phyloP scores from a whole-genome alignment of 495 filamentous ascomycete genomes.

The Penicillium waksmanii region DNA sequence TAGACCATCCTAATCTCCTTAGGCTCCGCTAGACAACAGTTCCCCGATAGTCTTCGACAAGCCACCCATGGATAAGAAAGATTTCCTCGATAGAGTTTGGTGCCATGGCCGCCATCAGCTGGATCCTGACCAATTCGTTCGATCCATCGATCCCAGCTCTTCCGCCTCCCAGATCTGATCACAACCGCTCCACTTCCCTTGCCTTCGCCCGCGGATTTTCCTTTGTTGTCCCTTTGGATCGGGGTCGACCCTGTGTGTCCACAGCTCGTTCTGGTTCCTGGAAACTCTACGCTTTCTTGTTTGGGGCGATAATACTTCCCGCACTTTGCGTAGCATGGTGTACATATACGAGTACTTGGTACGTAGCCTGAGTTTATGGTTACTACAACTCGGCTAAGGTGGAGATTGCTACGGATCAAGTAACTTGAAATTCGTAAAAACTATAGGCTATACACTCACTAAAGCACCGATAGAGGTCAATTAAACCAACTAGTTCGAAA shows the following conservation, averaged over 20 bases:
- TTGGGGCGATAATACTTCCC: too few species aligned
- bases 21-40: neutral
- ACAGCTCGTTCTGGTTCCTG: constrained; percentile 2
- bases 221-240: neutral
- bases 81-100: constrained; percentile 3
- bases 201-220: neutral
- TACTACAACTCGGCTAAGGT: too few species aligned
- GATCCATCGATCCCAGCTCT: neutral
- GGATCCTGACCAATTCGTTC: neutral
- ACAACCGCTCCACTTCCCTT: constrained; percentile 3
- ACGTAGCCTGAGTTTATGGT: too few species aligned
- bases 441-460: neutral
- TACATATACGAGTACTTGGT: too few species aligned
- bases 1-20: constrained; percentile 4
- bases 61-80: neutral
- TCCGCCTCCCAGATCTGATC: constrained; percentile 1
- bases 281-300: too few species aligned
- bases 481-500: neutral
- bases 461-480: neutral
- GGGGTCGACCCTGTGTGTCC: neutral
- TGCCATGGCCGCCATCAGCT: neutral
- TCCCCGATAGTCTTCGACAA: neutral
- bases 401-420: too few species aligned
- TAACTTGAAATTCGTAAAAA: too few species aligned
- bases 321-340: too few species aligned